Evolutionary conservation across 371 early-diverging fungal species (phyloP).

Genomic region (Neoconidiobolus thromboides): DNA sequence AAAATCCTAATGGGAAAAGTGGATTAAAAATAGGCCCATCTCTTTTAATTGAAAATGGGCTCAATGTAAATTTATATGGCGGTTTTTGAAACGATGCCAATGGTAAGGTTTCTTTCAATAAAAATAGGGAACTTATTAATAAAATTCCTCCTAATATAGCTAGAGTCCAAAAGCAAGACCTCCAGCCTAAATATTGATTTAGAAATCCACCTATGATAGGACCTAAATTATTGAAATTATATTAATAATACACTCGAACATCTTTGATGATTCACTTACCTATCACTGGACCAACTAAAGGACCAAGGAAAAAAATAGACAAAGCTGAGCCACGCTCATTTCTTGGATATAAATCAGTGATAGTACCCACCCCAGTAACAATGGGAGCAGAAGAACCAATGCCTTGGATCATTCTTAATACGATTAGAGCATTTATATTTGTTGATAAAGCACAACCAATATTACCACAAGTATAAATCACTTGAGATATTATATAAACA

Average conservation of each 20-base stretch:
- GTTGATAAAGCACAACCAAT: conserved; percentile 39
- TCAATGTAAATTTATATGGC: background rate
- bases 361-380: conserved; percentile 49
- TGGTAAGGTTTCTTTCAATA: conserved; percentile 45
- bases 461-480: conserved; percentile 30
- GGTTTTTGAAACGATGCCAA: conserved; percentile 4
- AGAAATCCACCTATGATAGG: conserved; percentile 26
- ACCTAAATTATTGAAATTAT: conserved; percentile 2
- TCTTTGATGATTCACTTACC: no score
- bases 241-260: no score
- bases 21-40: conserved; percentile 7
- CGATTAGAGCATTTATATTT: conserved; percentile 25
- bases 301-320: conserved; percentile 34
- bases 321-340: conserved; percentile 28
- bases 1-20: conserved; percentile 16
- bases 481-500: conserved; percentile 33
- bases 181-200: conserved; percentile 32
- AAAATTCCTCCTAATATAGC: conserved; percentile 23
- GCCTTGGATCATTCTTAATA: conserved; percentile 42
- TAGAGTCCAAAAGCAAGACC: conserved; percentile 39
- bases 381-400: conserved; percentile 47
- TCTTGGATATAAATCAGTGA: conserved; percentile 24
- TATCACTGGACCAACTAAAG: conserved; percentile 29
- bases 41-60: conserved; percentile 4
- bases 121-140: conserved; percentile 15